A percentile compares a stretch with the other conserved stretches of the same genome.
These are phyloP conservation scores for Chaetomium tenue DNA, from an alignment of 495 filamentous ascomycete genomes.

Conservation along the genomic window DNA sequence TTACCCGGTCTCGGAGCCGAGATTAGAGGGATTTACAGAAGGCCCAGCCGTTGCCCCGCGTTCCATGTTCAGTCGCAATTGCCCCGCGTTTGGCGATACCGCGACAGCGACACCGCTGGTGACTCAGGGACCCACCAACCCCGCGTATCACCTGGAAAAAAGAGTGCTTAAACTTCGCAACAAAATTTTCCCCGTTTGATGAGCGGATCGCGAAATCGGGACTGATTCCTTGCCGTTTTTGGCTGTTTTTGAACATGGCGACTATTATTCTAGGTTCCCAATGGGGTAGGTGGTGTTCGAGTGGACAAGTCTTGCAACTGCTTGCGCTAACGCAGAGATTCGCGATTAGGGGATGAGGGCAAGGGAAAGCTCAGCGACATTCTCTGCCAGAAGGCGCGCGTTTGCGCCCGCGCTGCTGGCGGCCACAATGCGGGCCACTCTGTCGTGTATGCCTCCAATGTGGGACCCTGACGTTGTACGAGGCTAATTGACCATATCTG, in stretches of 20 bases:
- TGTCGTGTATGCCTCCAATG: constrained; percentile 57
- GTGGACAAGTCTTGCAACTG: constrained; percentile 12
- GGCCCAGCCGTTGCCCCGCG: constrained; percentile 7
- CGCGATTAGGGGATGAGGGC: constrained; percentile 54
- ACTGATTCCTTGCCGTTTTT: constrained; percentile 15
- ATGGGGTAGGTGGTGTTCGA: constrained; percentile 28
- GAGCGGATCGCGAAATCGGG: constrained; percentile 17
- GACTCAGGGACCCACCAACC: constrained; percentile 23
- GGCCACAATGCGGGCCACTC: constrained; percentile 50
- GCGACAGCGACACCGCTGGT: constrained; percentile 7
- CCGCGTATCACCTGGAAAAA: constrained; percentile 9
- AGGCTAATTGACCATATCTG: constrained; percentile 17
- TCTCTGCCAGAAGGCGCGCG: constrained; percentile 40
- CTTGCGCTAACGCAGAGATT: constrained; percentile 16
- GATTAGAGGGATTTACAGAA: constrained; percentile 1
- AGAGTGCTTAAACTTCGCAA: constrained; percentile 15
- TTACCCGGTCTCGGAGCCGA: constrained; percentile 12
- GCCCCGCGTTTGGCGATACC: constrained; percentile 15
- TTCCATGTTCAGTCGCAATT: neutral
- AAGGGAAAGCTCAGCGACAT: constrained; percentile 42
- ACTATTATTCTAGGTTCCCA: constrained; percentile 38
- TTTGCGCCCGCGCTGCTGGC: constrained; percentile 42
- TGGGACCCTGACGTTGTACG: constrained; percentile 51
- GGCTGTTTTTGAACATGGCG: constrained; percentile 29
- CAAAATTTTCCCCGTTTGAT: constrained; percentile 17